phyloP scores from a whole-genome alignment of 2,329 filamentous ascomycete genomes.

The Neofusicoccum sp. region DNA sequence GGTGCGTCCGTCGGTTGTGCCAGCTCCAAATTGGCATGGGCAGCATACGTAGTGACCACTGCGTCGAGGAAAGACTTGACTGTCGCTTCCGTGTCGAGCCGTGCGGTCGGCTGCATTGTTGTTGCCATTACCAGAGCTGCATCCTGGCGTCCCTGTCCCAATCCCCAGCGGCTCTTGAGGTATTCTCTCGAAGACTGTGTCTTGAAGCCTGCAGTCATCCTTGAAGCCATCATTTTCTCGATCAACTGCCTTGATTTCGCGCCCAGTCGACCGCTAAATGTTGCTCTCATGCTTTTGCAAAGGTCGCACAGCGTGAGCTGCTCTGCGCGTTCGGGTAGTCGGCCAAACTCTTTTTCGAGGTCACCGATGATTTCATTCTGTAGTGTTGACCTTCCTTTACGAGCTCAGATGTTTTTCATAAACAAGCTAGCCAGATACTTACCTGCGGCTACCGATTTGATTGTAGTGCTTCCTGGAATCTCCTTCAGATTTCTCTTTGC shows the following conservation, averaged over 20 bases:
- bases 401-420: no score
- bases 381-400: constrained; percentile 43
- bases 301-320: constrained; percentile 37
- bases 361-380: constrained; percentile 48
- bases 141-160: constrained; percentile 21
- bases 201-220: constrained; percentile 22
- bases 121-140: constrained; percentile 20
- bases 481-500: no score
- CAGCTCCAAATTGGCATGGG: no score
- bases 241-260: constrained; percentile 24
- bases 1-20: constrained; percentile 9
- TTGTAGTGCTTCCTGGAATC: constrained; percentile 22
- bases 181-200: constrained; percentile 15
- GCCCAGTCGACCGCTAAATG: constrained; percentile 34
- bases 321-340: constrained; percentile 41
- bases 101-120: constrained; percentile 18
- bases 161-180: constrained; percentile 19
- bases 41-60: no score
- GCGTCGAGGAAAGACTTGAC: constrained; percentile 20
- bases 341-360: constrained; percentile 42
- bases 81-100: constrained; percentile 18
- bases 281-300: no score
- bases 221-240: constrained; percentile 20
- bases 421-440: no score
- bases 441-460: constrained; percentile 37